A percentile compares a stretch with the other conserved stretches of the same genome.
phyloP scores from a whole-genome alignment of 2,329 filamentous ascomycete species.

The Aspergillus brunneoviolaceus region DNA sequence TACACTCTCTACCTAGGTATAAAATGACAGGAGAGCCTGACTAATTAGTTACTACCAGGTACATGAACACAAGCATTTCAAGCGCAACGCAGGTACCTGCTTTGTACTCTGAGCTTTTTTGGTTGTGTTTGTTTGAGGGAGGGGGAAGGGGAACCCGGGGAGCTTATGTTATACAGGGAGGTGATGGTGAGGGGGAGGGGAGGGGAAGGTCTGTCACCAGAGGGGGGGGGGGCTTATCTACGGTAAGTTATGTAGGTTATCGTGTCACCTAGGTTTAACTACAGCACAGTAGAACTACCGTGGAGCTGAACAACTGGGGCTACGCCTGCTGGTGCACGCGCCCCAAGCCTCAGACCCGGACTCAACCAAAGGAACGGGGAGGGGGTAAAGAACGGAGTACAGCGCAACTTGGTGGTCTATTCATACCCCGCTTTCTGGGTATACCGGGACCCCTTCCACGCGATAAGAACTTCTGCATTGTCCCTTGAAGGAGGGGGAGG shows the following conservation, averaged over 20 bases:
- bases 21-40: not conserved
- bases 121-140: no score
- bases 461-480: not conserved
- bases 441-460: not conserved
- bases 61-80: not conserved
- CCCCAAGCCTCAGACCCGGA: not conserved
- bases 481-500: no score
- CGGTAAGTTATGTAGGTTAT: not conserved
- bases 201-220: no score
- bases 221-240: not conserved
- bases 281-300: no score
- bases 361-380: not conserved
- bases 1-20: no score
- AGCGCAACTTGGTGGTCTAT: no score
- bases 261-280: no score
- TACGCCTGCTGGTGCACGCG: no score
- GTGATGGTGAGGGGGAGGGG: not conserved
- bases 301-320: no score
- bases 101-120: conserved; percentile 1
- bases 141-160: not conserved
- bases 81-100: conserved; percentile 8
- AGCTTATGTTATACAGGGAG: not conserved
- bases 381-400: not conserved
- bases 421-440: not conserved
- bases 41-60: not conserved